Conservation (phyloP, 176 grass and related monocot genomes). For the Oryza officinalis region DNA sequence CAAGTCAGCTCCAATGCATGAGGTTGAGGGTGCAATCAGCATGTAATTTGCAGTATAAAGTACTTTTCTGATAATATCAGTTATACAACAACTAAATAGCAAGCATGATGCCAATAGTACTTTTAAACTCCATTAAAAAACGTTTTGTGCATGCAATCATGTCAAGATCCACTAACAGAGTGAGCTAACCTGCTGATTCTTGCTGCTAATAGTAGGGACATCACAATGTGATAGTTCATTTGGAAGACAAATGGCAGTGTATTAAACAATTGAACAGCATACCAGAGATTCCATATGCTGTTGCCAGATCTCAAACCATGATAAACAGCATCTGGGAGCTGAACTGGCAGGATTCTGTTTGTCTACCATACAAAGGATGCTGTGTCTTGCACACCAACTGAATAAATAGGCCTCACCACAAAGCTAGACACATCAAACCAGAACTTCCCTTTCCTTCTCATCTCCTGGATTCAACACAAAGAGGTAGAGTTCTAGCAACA, state of each 20-base stretch:
- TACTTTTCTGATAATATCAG: background rate
- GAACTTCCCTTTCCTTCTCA: background rate
- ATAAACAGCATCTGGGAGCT: conserved; percentile 26
- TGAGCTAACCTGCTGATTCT: conserved; percentile 13
- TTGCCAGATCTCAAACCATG: background rate
- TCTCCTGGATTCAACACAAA: background rate
- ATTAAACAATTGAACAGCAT: background rate
- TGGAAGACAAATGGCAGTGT: background rate
- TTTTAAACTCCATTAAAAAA: conserved; percentile 1
- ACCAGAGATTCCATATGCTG: background rate
- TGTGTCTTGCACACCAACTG: background rate
- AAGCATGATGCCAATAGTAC: background rate
- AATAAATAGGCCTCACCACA: conserved; percentile 7
- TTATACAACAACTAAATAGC: background rate
- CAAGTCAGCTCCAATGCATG: conserved; percentile 15
- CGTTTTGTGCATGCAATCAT: background rate
- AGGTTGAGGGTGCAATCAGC: background rate
- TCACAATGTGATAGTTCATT: conserved; percentile 22
- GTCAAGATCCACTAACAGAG: background rate
- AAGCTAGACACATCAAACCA: conserved; percentile 11
- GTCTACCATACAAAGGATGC: conserved; percentile 1
- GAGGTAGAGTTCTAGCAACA: background rate
- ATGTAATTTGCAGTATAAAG: background rate
- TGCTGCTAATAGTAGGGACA: conserved; percentile 21
- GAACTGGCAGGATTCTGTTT: conserved; percentile 3